Evolutionary conservation across 2,329 filamentous ascomycete species (phyloP).

Genomic region (Salinomyces thailandicus): DNA sequence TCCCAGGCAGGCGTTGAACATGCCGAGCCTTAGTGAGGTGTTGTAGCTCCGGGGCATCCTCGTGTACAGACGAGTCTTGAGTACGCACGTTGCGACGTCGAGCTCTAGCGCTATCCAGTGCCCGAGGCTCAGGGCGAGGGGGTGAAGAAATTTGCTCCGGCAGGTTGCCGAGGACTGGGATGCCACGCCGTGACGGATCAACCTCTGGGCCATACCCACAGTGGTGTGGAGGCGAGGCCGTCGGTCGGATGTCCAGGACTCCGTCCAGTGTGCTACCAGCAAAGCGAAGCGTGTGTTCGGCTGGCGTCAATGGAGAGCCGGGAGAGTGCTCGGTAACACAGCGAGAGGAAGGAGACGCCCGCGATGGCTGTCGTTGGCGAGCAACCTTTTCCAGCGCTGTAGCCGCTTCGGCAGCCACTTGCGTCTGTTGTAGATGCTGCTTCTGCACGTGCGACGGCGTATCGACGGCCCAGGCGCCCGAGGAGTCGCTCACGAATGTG

Average conservation of each 20-base stretch:
- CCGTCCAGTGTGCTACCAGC: constrained; percentile 1
- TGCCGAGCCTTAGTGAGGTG: constrained; percentile 1
- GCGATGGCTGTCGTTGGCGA: background rate
- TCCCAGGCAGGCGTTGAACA: background rate
- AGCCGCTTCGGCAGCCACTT: background rate
- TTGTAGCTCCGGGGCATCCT: background rate
- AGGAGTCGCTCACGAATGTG: background rate
- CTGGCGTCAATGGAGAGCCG: no score
- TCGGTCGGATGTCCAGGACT: background rate
- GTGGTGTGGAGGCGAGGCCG: background rate
- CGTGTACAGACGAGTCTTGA: constrained; percentile 1
- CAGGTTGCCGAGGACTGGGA: background rate
- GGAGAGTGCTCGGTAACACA: no score
- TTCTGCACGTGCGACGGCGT: background rate
- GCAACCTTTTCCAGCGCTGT: background rate
- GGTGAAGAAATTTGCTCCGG: no score
- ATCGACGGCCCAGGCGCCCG: background rate
- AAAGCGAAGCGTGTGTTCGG: background rate
- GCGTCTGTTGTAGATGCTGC: background rate
- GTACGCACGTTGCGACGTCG: constrained; percentile 6
- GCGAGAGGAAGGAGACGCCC: no score
- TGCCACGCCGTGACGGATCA: background rate
- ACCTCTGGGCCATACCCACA: background rate
- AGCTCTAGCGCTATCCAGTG: constrained; percentile 7
- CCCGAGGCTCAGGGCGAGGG: background rate